Base-by-base conservation (phyloP, 176 grass and related monocot species). In the Oryza longistaminata region DNA sequence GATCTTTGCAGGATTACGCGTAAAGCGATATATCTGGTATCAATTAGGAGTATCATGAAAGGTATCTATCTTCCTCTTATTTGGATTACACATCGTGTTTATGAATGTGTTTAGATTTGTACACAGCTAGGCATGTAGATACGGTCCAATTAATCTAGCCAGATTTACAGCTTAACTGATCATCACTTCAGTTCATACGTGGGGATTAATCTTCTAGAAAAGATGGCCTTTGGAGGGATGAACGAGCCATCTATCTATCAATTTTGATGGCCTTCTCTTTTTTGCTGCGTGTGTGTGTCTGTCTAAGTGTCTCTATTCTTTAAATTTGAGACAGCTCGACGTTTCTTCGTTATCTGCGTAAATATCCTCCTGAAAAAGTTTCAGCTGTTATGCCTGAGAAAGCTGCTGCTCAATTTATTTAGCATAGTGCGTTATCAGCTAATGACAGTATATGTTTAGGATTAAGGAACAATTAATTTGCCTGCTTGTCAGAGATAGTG, bases 1-100 rank as follows among this genome's bases (percentile, higher is more conserved):
- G 75, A 70, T 21, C 31, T 84, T 84, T 29, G 73, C 9, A 37
- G 75, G 81, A 40, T 76, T 25, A 84, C 52, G 5, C 10, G 10
- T 26, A 17, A 19, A 69, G 26, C 19, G 46, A n/a, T 71, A 58
- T 60, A 71, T 71, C 33, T 7, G 25, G 44, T 50, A 68, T 35
- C 44, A 53, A 12, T 40, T 53, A 58, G 16, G 50, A 53, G 50
- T 53, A 76, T 76, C 73, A 84, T 6, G 31, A 31, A 53, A 76
- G 62, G 35, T 34, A 68, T 16, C 75, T 19, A 50, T 74, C 26
- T 22, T 45, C 65, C 43, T 33, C 40, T 66, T 66, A 11, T 64
- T 64, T 15, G 13, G 58, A 84, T 67, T 66, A 52, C 4, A 16
- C 7, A 13, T 24, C 40, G 50, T 64, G 71, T 12, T 70, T 52